A percentile compares a stretch with the other conserved stretches of the same genome.
Evolutionary conservation across 2,329 filamentous ascomycete genomes (phyloP).

Genomic region (Fusarium sp.): DNA sequence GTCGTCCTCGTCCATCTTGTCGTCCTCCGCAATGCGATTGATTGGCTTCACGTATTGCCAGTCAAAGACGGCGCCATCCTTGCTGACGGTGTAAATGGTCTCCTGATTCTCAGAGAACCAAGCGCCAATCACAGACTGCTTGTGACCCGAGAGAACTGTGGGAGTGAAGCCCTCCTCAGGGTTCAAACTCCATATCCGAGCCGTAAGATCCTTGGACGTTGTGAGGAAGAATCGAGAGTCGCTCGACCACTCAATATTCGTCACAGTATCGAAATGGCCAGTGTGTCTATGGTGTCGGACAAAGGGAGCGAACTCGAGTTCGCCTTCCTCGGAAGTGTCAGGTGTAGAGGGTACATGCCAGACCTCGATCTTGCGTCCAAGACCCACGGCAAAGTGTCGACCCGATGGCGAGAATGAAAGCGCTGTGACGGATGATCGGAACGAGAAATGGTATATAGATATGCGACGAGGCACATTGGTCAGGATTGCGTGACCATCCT

Average conservation of each 20-base stretch:
- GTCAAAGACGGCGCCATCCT: slow-evolving; percentile 94
- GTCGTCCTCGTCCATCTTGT: slow-evolving; percentile 71
- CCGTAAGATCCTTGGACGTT: slow-evolving; percentile 90
- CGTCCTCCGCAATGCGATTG: slow-evolving; percentile 66
- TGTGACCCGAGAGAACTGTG: slow-evolving; percentile 90
- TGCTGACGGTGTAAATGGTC: slow-evolving; percentile 94
- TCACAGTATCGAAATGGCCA: slow-evolving; percentile 89
- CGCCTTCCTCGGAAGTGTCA: slow-evolving; percentile 80
- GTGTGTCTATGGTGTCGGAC: slow-evolving; percentile 87
- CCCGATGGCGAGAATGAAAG: slow-evolving; percentile 93
- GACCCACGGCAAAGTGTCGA: slow-evolving; percentile 87
- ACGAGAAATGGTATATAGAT: slow-evolving; percentile 94
- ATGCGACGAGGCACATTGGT: slow-evolving; percentile 90
- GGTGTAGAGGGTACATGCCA: slow-evolving; percentile 96
- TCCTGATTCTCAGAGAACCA: slow-evolving; percentile 97
- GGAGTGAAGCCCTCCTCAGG: slow-evolving; percentile 88
- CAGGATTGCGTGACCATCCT: slow-evolving; percentile 92
- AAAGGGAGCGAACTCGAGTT: slow-evolving; percentile 95
- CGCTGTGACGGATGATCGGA: slow-evolving; percentile 83
- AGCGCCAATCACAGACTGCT: slow-evolving; percentile 90
- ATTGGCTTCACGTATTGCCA: slow-evolving; percentile 84
- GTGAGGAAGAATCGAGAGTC: slow-evolving; percentile 97
- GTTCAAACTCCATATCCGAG: slow-evolving; percentile 93
- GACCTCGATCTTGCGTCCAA: slow-evolving; percentile 90
- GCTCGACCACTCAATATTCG: slow-evolving; percentile 92